Evolutionary conservation across 1,284 basidiomycete species (phyloP), one percentile per base, ranked within the genome.

Genomic region (Athelia psychrophila): DNA sequence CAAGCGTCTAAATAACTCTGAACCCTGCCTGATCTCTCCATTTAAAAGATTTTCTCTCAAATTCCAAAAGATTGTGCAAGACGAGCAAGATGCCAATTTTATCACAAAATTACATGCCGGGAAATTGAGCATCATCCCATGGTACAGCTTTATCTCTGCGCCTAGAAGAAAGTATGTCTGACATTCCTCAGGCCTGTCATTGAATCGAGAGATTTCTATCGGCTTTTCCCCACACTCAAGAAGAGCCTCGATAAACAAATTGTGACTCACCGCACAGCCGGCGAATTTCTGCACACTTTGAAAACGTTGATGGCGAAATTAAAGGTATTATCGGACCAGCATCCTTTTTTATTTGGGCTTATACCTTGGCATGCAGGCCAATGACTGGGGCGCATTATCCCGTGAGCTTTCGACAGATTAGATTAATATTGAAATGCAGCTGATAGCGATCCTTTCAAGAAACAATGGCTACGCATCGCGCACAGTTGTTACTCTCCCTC

Each of bases 261-360:
- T 2, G 48, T 77, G 0, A 81, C 80, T 0, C 81, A 85, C 56
- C 61, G 58, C 0, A 69, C 73, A 0, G 83, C 77, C 0, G 79
- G 78, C 2, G 72, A 77, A 42, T 84, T 85, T 57, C 64, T 84
- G 16, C 74, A 80, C 32, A 74, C 75, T 2, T 63, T 86, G 60
- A 85, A 85, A 62, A 81, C 80, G 0, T 59, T 86, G 36, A 86
- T 85, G 82, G 83, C 83, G 3, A 86, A 85, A 52, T 58, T 85
- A 46, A 85, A 85, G 74, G 83, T 79, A 50, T 46, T 51, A 30
- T 5, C n/a, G n/a, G n/a, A n/a, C 20, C n/a, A 42, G n/a, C n/a
- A 42, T 44, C 12, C 27, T 23, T 5, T 22, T 44, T 27, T 25
- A 3, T 12, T 20, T 18, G 4, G 20, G 6, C 50, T 30, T 3